These are phyloP conservation scores for Exidia glandulosa DNA, from an alignment of 768 basidiomycete species.

Conservation along the genomic window DNA sequence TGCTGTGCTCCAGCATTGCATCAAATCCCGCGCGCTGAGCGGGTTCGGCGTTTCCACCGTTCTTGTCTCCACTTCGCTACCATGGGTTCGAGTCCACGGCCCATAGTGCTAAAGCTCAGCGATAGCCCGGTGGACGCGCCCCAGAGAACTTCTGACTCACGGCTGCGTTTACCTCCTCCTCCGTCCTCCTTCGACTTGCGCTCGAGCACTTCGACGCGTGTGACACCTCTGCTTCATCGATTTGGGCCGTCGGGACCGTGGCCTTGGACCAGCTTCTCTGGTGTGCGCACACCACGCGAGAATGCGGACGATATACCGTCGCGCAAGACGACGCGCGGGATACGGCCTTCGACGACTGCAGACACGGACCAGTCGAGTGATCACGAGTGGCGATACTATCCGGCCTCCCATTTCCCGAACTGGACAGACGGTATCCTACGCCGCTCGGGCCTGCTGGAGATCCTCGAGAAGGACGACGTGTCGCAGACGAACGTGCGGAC, in stretches of 20 bases:
- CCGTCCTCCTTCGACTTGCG: neutral
- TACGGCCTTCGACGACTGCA: neutral
- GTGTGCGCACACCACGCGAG: slow-evolving; percentile 10
- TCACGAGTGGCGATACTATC: slow-evolving; percentile 28
- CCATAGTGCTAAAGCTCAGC: neutral
- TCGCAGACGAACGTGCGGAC: neutral
- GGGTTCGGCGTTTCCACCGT: too few species aligned
- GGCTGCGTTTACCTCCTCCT: neutral
- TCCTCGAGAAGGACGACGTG: slow-evolving; percentile 12
- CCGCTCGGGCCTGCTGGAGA: slow-evolving; percentile 22
- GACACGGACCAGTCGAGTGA: neutral
- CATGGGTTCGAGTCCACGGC: neutral
- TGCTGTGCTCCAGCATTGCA: too few species aligned
- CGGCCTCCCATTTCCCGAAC: slow-evolving; percentile 42
- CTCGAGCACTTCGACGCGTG: neutral
- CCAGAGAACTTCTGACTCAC: neutral
- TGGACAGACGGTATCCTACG: slow-evolving; percentile 38
- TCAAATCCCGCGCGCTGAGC: too few species aligned
- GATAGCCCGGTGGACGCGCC: neutral
- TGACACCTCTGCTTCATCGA: neutral
- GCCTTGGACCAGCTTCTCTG: slow-evolving; percentile 32
- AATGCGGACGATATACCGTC: neutral
- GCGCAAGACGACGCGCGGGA: neutral
- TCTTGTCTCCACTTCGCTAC: too few species aligned
- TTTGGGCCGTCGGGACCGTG: slow-evolving; percentile 28